Base-by-base conservation (phyloP, 805 yeast genomes). In the Wickerhamomyces alni region DNA sequence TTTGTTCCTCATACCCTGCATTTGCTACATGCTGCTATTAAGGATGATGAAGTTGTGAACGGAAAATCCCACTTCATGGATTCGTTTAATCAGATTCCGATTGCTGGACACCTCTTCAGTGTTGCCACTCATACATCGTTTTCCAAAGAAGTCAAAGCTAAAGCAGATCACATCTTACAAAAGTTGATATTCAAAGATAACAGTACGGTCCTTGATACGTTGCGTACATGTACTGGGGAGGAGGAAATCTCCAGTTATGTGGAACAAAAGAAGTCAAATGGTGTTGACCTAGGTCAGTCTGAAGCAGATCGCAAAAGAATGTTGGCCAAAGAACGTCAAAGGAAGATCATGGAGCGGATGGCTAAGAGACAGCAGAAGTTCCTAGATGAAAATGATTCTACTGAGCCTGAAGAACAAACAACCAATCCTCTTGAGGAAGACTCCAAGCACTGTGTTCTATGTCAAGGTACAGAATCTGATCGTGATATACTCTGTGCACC, bases 281-380 rank as follows among this genome's bases (percentile, higher is more conserved):
- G 65, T 35, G 50, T 57, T 6, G 54, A 57, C 35, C 45, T 61
- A 21, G 65, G 58, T 30, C 86, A 80, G 54, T 70, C 79, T 8
- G 80, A 75, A 42, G 52, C 66, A 27, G 86, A 79, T 30, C 69
- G 72, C 35, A 69, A 67, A 41, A 77, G 70, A 55, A 61, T 80
- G 43, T 39, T 73, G n/a, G 85, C 86, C 3, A 70, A 76, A 41
- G 72, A 74, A 44, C 69, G 87, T 39, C 83, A 77, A 52, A 73
- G 72, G 32, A 80, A 72, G 48, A 69, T 83, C 9, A 54, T 82
- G 68, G 72, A 69, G 21, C 80, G 74, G 51, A 77, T 84, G 67
- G 74, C 75, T 17, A 79, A 69, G 41, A 93, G 85, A 51, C 97
- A 89, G 55, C 72, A 76, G 17, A 75, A 68, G 58, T 91, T 91